Conservation (phyloP, 108 stramenopile genomes). For the Discostella stelligeroides region DNA sequence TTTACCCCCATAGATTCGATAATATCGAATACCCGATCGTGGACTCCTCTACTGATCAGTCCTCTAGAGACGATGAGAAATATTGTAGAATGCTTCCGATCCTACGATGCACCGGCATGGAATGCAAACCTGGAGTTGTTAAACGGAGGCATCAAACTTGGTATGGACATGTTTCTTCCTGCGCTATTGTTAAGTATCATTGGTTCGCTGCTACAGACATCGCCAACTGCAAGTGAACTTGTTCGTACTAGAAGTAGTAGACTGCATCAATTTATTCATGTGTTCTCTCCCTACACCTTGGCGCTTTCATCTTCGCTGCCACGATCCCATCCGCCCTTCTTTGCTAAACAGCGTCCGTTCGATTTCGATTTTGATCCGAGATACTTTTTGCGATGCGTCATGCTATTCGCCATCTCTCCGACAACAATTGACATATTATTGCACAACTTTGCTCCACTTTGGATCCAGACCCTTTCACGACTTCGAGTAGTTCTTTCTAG, state of each 20-base stretch:
- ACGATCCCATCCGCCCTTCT: not conserved
- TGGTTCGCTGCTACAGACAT: constrained; percentile 24
- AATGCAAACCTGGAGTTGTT: constrained; percentile 11
- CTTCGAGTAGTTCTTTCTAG: constrained; percentile 11
- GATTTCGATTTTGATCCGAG: constrained; percentile 14
- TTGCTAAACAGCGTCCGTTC: constrained; percentile 1
- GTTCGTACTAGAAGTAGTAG: constrained; percentile 8
- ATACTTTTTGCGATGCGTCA: constrained; percentile 9
- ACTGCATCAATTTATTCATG: constrained; percentile 1
- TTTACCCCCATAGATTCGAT: not conserved
- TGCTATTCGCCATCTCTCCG: constrained; percentile 26
- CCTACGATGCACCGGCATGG: constrained; percentile 26
- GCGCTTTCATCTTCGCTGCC: constrained; percentile 6
- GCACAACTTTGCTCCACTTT: constrained; percentile 20
- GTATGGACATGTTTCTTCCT: constrained; percentile 19
- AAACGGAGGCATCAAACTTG: constrained; percentile 20
- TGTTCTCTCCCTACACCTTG: constrained; percentile 27
- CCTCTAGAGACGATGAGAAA: constrained; percentile 11
- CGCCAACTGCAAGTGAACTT: not conserved
- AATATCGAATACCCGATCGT: constrained; percentile 2
- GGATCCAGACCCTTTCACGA: constrained; percentile 3
- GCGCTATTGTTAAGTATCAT: constrained; percentile 16
- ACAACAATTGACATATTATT: constrained; percentile 28
- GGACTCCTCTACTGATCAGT: constrained; percentile 17
- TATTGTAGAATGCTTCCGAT: constrained; percentile 22